Base-by-base conservation (phyloP, 2,329 filamentous ascomycete genomes). In the Fusarium dlaminii region DNA sequence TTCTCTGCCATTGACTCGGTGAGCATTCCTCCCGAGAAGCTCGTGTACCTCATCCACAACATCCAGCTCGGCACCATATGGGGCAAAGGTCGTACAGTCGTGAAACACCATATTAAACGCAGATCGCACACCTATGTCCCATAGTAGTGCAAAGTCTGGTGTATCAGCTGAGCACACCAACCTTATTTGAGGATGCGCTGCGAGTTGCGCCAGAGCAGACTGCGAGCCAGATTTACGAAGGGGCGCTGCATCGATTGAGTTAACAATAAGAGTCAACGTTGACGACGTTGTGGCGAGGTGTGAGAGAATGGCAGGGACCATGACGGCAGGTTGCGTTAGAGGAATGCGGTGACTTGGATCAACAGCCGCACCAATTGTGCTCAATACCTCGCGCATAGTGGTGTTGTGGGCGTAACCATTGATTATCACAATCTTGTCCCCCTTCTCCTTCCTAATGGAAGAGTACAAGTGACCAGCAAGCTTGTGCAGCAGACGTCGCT, bases 11-110 rank as follows among this genome's bases (percentile, higher is more conserved):
- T 94, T 95, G 13, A 96, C 89, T 46, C 94, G 90, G 58, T 93
- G 88, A 29, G 94, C 91, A 77, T 92, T 94, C 61, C 94, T 90
- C 52, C 95, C 95, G 1, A 98, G 89, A 1, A 98, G 88, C 78
- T 94, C 92, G 81, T 98, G 94, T 20, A 98, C 95, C 72, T 95
- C 93, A 80, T 98, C 95, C 7, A 98, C 94, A 5, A 94, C 91
- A 78, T 97, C 94, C 13, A 94, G 84, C 81, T 98, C 95, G 7
- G 88, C 81, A 17, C 88, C 86, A 76, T 93, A 94, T 2, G 94
- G 88, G 2, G 89, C 87, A 79, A 98, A 98, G 0, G 96, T 98
- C 2, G 96, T 98, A 78, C 93, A 93, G 84, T 99, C 95, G 84
- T 99, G 96, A 83, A 97, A 98, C 34, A 94, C 86, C 76, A 98